Conservation (phyloP, 306 rosid genomes). For the Senna siamea region DNA sequence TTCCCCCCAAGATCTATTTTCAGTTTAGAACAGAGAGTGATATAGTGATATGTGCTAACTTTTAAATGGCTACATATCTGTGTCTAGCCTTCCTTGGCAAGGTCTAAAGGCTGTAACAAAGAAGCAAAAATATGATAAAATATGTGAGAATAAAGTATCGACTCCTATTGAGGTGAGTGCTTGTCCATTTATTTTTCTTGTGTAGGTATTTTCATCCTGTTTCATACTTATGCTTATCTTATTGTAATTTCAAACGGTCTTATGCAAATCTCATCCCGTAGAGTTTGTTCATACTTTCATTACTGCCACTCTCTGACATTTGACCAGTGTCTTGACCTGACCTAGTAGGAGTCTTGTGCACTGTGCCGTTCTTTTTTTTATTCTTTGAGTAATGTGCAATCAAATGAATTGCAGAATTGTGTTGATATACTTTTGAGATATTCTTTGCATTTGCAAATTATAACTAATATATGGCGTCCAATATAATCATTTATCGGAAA, state of each 20-base stretch:
- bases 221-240: constrained; percentile 31
- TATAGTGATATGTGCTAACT: constrained; percentile 12
- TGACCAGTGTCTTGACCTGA: no score
- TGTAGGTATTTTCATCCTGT: neutral
- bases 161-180: constrained; percentile 89
- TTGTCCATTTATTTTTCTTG: constrained; percentile 28
- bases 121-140: constrained; percentile 97
- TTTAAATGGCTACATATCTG: constrained; percentile 34
- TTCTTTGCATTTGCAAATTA: neutral
- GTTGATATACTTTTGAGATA: constrained; percentile 15
- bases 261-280: constrained; percentile 88
- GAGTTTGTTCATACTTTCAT: constrained; percentile 94
- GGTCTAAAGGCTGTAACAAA: constrained; percentile 96
- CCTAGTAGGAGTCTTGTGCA: no score
- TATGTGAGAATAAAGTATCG: constrained; percentile 90
- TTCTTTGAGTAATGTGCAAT: constrained; percentile 6
- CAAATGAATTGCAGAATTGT: neutral
- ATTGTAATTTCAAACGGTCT: constrained; percentile 59
- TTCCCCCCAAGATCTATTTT: constrained; percentile 1
- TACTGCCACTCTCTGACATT: constrained; percentile 94
- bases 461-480: neutral
- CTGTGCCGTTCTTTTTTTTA: no score
- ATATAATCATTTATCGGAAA: neutral
- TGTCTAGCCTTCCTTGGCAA: constrained; percentile 96
- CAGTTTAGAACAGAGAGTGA: neutral